Conservation (phyloP, 1,284 basidiomycete species). For the Ustilago hordei region DNA sequence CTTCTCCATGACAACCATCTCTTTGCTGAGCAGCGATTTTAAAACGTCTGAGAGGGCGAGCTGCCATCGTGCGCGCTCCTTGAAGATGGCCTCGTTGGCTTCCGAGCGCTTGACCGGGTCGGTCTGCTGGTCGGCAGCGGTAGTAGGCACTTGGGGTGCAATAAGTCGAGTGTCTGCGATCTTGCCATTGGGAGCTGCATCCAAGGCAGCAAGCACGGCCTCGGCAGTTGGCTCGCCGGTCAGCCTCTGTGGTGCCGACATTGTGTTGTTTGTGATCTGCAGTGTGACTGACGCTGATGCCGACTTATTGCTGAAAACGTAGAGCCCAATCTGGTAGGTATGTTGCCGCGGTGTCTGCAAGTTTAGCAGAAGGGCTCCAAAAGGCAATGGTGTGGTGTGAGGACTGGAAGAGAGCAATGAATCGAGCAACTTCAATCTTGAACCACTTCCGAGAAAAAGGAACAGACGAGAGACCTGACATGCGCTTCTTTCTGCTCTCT, state of each 20-base stretch:
- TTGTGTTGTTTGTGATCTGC: slow-evolving; percentile 7
- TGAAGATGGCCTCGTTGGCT: slow-evolving; percentile 58
- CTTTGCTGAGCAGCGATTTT: slow-evolving; percentile 62
- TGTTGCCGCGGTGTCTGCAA: no score
- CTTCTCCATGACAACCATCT: slow-evolving; percentile 59
- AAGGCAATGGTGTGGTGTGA: not conserved
- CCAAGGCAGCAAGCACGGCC: slow-evolving; percentile 54
- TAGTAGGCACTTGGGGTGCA: slow-evolving; percentile 39
- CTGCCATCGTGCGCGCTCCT: slow-evolving; percentile 66
- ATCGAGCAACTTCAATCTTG: not conserved
- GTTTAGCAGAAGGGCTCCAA: not conserved
- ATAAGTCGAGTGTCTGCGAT: slow-evolving; percentile 59
- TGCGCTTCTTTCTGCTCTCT: slow-evolving; percentile 11
- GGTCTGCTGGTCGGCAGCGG: slow-evolving; percentile 38
- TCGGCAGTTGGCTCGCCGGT: slow-evolving; percentile 55
- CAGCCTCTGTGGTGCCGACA: slow-evolving; percentile 40
- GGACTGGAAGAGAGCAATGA: not conserved
- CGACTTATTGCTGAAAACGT: no score
- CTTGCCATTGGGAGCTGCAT: slow-evolving; percentile 50
- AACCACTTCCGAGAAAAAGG: slow-evolving; percentile 2
- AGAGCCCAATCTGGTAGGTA: no score
- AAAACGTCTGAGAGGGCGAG: slow-evolving; percentile 63
- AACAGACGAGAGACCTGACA: not conserved
- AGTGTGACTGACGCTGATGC: not conserved
- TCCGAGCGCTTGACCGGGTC: slow-evolving; percentile 53